Evolutionary conservation across 2,329 filamentous ascomycete genomes (phyloP).

Genomic region (Botryosphaeria agaves): DNA sequence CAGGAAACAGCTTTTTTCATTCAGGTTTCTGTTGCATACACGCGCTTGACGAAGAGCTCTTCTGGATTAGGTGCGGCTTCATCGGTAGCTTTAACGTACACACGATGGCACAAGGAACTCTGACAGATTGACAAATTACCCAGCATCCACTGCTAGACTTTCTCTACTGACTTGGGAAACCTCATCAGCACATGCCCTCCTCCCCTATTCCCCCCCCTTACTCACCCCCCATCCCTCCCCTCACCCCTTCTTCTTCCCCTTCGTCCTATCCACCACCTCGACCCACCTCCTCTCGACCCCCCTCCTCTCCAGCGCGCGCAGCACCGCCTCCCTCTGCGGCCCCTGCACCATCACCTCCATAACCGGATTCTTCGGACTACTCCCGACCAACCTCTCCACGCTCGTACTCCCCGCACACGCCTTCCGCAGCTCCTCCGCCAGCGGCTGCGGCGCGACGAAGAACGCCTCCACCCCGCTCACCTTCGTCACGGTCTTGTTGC

Average conservation of each 20-base stretch:
- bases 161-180: too few relatives aligned
- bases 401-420: constrained; percentile 51
- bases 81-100: too few relatives aligned
- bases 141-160: too few relatives aligned
- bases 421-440: constrained; percentile 50
- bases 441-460: constrained; percentile 37
- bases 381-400: constrained; percentile 41
- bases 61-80: too few relatives aligned
- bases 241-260: constrained; percentile 37
- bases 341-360: constrained; percentile 54
- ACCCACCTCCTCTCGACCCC: constrained; percentile 43
- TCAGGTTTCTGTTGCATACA: too few relatives aligned
- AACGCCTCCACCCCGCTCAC: constrained; percentile 44
- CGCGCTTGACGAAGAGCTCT: too few relatives aligned
- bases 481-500: constrained; percentile 48
- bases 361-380: constrained; percentile 40
- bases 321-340: constrained; percentile 42
- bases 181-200: too few relatives aligned
- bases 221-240: too few relatives aligned
- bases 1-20: too few relatives aligned
- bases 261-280: constrained; percentile 49
- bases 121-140: too few relatives aligned
- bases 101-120: too few relatives aligned
- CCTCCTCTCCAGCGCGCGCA: constrained; percentile 40
- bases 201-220: too few relatives aligned